phyloP scores from a whole-genome alignment of 345 rosid species.

The Nephelium lappaceum region DNA sequence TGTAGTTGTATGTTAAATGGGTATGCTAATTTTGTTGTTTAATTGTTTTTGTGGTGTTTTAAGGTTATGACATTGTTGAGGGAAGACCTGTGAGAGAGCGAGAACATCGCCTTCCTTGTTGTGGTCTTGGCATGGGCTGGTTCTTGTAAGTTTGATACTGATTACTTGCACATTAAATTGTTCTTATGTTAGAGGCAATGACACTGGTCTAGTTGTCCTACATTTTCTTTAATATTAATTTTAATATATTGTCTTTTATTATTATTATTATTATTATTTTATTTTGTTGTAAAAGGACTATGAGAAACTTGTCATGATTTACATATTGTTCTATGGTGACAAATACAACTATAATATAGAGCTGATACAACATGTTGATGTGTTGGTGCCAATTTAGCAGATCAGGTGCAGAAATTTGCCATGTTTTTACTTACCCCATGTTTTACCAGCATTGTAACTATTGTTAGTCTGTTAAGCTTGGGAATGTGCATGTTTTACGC shows the following conservation, averaged over 20 bases:
- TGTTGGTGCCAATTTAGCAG: neutral
- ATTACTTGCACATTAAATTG: neutral
- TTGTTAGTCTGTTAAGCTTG: neutral
- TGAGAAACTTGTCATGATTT: neutral
- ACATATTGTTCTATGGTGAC: neutral
- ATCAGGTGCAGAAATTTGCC: neutral
- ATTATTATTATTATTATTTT: too few relatives aligned
- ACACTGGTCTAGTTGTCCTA: neutral
- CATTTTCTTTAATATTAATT: neutral
- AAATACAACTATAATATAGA: neutral
- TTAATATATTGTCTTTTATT: neutral
- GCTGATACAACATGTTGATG: neutral
- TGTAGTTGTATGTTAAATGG: neutral
- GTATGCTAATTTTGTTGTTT: neutral
- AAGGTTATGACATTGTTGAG: conserved; percentile 64
- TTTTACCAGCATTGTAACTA: neutral
- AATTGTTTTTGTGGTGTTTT: conserved; percentile 14
- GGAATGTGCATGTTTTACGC: neutral
- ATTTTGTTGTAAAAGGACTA: neutral
- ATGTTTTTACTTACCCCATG: neutral
- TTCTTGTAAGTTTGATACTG: conserved; percentile 58
- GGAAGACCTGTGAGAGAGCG: conserved; percentile 50
- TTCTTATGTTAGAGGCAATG: neutral
- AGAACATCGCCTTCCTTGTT: conserved; percentile 66
- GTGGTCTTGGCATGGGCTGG: conserved; percentile 95